These are phyloP conservation scores for Phenoliferia sp. DNA, from an alignment of 1,284 basidiomycete species.

Conservation along the genomic window DNA sequence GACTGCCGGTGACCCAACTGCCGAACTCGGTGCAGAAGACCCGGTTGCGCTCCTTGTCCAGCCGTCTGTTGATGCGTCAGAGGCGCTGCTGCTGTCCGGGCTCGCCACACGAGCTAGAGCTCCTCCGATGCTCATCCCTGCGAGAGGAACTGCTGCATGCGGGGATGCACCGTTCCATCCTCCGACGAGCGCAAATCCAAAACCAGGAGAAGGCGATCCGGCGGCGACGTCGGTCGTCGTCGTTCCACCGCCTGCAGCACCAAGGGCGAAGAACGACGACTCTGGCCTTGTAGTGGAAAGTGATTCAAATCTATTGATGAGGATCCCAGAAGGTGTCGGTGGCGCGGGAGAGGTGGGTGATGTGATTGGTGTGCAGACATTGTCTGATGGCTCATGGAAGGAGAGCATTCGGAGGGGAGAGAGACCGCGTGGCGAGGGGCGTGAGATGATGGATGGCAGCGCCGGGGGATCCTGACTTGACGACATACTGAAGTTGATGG, in stretches of 20 bases:
- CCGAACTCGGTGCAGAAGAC: conserved; percentile 1
- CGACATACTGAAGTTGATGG: too few relatives aligned
- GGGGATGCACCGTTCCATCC: neutral
- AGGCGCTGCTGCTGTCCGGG: neutral
- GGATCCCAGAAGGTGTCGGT: neutral
- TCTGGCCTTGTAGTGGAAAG: neutral
- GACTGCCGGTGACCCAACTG: neutral
- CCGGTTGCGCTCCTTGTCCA: neutral
- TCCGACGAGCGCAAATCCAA: neutral
- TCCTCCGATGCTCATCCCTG: too few relatives aligned
- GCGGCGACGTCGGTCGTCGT: neutral
- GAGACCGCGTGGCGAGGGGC: too few relatives aligned
- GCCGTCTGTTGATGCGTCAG: neutral
- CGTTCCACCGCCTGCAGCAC: too few relatives aligned
- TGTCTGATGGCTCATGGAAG: neutral
- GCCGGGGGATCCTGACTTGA: too few relatives aligned
- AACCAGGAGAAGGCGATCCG: too few relatives aligned
- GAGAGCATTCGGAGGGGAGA: neutral
- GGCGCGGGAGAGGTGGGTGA: neutral
- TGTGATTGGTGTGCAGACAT: too few relatives aligned
- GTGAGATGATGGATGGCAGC: too few relatives aligned
- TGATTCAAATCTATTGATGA: neutral
- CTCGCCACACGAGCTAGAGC: neutral
- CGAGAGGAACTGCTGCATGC: too few relatives aligned
- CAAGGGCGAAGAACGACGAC: too few relatives aligned